phyloP scores from a whole-genome alignment of 352 stramenopile species.

The Phytopythium kandeliae region DNA sequence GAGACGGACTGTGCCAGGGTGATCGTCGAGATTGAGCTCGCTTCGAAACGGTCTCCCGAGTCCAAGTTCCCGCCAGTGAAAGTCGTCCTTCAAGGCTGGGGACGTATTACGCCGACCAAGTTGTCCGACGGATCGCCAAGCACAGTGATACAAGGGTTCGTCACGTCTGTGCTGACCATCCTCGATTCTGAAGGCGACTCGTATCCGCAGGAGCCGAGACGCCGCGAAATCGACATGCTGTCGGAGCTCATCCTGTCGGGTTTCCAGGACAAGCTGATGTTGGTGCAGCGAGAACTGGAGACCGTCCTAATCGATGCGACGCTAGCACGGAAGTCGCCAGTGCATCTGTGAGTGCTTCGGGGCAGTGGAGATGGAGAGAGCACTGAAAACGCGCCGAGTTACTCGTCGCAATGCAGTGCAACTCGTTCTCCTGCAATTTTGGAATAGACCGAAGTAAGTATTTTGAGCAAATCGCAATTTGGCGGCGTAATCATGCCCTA shows the following conservation, averaged over 20 bases:
- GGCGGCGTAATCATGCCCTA: too few species aligned
- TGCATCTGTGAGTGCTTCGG: background rate
- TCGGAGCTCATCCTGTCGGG: conserved; percentile 6
- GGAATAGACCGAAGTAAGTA: too few species aligned
- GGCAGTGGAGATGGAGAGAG: background rate
- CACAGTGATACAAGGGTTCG: background rate
- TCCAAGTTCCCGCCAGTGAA: background rate
- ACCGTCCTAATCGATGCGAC: conserved; percentile 1
- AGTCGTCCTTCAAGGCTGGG: conserved; percentile 1
- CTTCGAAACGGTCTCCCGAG: background rate
- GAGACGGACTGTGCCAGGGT: background rate
- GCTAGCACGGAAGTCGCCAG: background rate
- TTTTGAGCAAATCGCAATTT: too few species aligned
- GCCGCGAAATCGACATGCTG: conserved; percentile 3
- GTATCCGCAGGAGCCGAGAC: background rate
- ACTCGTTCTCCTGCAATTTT: too few species aligned
- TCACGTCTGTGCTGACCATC: background rate
- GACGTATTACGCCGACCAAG: background rate
- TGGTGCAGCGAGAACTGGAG: background rate
- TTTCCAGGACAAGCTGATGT: background rate
- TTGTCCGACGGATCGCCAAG: background rate
- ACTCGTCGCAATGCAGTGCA: too few species aligned
- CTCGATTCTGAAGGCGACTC: background rate
- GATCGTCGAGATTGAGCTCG: background rate
- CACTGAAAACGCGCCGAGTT: too few species aligned